Base-by-base conservation (phyloP, 2,329 filamentous ascomycete genomes). In the Diaporthe sp. region DNA sequence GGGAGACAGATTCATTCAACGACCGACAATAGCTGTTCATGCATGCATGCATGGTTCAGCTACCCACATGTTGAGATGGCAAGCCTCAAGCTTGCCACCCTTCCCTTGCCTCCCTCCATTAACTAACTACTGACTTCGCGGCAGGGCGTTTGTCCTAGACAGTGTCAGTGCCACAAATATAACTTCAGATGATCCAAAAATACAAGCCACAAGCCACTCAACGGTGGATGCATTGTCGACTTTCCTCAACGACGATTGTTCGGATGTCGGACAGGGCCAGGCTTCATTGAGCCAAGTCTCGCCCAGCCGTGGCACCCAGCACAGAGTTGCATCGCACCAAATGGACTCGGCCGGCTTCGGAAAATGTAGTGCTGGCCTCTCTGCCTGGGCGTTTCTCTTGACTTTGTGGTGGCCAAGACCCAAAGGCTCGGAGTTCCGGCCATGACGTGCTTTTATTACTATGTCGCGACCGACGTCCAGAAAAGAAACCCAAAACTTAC, bases 151-250 rank as follows among this genome's bases (percentile, higher is more conserved):
- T 68, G 64, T 68, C n/a, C 45, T 40, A 68, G 64, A 68, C 64
- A 54, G 19, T 38, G 25, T 22, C 64, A 25, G 64, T 68, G 47
- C 33, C 33, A 52, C 64, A 68, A 68, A 54, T 54, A 68, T 68
- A 64, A 64, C 64, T 68, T 68, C 33, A 54, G 64, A 68, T 40
- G 64, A 54, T 54, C 64, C 64, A 68, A 68, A 68, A 68, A 68
- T 68, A 68, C 47, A 68, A 68, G 64, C 64, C 64, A 54, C 64
- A 68, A 52, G 64, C 64, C 64, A 54, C 47, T 22, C 28, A 68
- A 68, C 64, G 64, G 64, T 40, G 45, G 17, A 54, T 12, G 64
- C 45, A 67, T 52, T 38, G 64, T 40, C n/a, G 47, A 7, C 13
- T 25, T 38, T 52, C 61, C 52, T 52, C 61, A 38, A 52, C 61